A percentile compares a stretch with the other conserved stretches of the same genome.
Conservation (phyloP, 2,329 filamentous ascomycete species). For the Exophiala alcalophila region DNA sequence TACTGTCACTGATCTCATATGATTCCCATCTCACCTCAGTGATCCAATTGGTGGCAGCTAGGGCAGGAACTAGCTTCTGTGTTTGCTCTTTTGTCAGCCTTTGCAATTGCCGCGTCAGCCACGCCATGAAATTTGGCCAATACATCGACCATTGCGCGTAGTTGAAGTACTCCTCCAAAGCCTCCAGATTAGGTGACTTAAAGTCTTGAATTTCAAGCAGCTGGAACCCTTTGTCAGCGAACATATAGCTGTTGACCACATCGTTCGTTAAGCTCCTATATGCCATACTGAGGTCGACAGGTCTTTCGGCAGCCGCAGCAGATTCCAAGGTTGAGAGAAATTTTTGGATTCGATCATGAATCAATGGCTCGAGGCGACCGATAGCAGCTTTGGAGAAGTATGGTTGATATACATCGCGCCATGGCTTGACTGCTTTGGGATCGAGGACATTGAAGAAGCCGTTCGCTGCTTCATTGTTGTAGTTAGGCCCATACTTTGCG, state of each 20-base stretch:
- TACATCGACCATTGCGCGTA: constrained; percentile 11
- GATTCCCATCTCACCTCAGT: constrained; percentile 13
- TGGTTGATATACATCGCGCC: constrained; percentile 27
- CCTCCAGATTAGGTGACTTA: constrained; percentile 7
- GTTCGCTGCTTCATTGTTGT: constrained; percentile 7
- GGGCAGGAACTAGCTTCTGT: constrained; percentile 8
- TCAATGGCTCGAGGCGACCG: constrained; percentile 30
- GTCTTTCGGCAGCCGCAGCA: neutral
- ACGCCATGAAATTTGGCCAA: constrained; percentile 7
- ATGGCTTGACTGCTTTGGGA: constrained; percentile 14
- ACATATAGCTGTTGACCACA: constrained; percentile 14
- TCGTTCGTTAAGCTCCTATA: constrained; percentile 13
- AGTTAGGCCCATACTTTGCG: constrained; percentile 10
- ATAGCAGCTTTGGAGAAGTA: constrained; percentile 37
- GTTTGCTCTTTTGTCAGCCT: constrained; percentile 8
- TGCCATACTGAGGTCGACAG: constrained; percentile 15
- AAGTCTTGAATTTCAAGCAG: constrained; percentile 7
- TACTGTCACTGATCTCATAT: neutral
- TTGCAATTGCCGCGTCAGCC: constrained; percentile 6
- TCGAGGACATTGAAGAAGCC: constrained; percentile 12
- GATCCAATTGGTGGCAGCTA: constrained; percentile 30
- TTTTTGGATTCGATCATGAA: constrained; percentile 29
- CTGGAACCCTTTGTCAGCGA: constrained; percentile 11
- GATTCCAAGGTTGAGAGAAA: constrained; percentile 11
- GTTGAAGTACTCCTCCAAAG: constrained; percentile 9